These are phyloP conservation scores for Cucurbita argyrosperma DNA, from an alignment of 306 rosid species.

Conservation along the genomic window DNA sequence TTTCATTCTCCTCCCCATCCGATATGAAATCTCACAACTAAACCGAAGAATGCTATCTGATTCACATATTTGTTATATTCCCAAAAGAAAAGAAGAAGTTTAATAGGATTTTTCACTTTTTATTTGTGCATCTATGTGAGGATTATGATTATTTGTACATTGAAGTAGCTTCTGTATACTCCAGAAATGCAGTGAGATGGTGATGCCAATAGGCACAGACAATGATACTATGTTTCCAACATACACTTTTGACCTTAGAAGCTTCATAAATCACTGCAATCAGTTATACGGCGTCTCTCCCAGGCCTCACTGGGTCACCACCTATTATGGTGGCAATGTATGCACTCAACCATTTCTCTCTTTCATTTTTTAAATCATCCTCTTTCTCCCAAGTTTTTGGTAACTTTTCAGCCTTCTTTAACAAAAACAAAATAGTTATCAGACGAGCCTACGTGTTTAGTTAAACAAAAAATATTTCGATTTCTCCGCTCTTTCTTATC, in stretches of 20 bases:
- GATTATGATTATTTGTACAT: not conserved
- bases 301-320: slow-evolving; percentile 47
- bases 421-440: not conserved
- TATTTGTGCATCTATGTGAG: not conserved
- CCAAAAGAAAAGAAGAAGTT: not conserved
- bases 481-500: not conserved
- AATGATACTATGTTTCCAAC: slow-evolving; percentile 31
- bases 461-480: not conserved
- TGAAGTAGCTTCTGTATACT: not conserved
- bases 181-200: slow-evolving; percentile 41
- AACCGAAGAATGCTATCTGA: not conserved
- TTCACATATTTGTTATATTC: not conserved
- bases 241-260: not conserved
- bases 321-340: slow-evolving; percentile 62
- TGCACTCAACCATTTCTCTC: not conserved
- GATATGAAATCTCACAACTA: not conserved
- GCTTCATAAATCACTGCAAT: slow-evolving; percentile 15
- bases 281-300: slow-evolving; percentile 33
- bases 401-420: not conserved
- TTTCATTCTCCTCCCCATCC: too few relatives aligned
- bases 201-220: slow-evolving; percentile 13
- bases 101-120: not conserved
- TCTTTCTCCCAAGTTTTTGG: not conserved
- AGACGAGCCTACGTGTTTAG: too few relatives aligned
- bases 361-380: not conserved